Percentiles rank a stretch among this genome's conserved stretches.
Conservation (phyloP, 345 rosid species). For the Populus nigra region DNA sequence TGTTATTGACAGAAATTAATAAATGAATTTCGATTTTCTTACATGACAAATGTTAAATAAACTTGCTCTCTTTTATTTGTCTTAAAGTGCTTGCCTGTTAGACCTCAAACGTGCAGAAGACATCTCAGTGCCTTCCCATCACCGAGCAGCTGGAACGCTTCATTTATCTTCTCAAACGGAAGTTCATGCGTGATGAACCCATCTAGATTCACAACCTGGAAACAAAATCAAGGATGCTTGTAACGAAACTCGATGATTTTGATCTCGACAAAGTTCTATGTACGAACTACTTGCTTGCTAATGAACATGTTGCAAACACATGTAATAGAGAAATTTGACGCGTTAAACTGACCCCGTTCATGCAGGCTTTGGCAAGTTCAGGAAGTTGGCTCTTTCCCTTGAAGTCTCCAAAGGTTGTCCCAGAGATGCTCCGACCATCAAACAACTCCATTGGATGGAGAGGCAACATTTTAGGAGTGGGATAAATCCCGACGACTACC, state of each 20-base stretch:
- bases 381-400: slow-evolving; percentile 37
- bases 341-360: slow-evolving; percentile 14
- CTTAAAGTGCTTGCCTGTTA: neutral
- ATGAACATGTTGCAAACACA: neutral
- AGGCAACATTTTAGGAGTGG: slow-evolving; percentile 13
- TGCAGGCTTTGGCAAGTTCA: slow-evolving; percentile 32
- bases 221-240: neutral
- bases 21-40: neutral
- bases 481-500: slow-evolving; percentile 21
- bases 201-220: slow-evolving; percentile 36
- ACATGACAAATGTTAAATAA: neutral
- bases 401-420: slow-evolving; percentile 29
- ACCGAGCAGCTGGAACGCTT: slow-evolving; percentile 29
- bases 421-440: slow-evolving; percentile 28
- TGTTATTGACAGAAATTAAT: neutral
- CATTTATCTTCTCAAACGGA: slow-evolving; percentile 38
- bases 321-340: neutral
- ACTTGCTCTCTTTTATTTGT: neutral
- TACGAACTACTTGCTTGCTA: neutral
- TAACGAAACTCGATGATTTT: neutral
- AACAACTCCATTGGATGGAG: slow-evolving; percentile 51
- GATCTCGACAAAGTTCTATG: neutral
- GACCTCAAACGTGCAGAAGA: slow-evolving; percentile 25
- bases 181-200: slow-evolving; percentile 36
- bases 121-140: slow-evolving; percentile 45